Conservation (phyloP, 768 basidiomycete species). For the Mycena rosella region DNA sequence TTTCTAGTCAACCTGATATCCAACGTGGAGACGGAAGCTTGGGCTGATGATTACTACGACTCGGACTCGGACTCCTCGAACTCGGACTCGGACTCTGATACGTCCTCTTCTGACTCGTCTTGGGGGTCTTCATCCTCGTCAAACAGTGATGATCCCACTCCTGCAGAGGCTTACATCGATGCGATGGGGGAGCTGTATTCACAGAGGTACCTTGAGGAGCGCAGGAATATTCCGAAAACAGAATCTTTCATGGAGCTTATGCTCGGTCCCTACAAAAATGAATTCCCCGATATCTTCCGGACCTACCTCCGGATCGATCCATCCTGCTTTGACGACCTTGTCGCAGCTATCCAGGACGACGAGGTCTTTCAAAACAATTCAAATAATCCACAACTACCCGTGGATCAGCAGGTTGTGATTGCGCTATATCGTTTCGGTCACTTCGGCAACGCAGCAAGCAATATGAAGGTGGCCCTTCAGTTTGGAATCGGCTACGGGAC, state of each 20-base stretch:
- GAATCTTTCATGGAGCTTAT: not conserved
- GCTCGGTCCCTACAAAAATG: not conserved
- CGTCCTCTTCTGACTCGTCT: not conserved
- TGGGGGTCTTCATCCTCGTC: not conserved
- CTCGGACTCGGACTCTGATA: not conserved
- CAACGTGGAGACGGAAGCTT: not conserved
- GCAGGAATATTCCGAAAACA: no score
- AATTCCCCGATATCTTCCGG: conserved; percentile 19
- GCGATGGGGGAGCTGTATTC: not conserved
- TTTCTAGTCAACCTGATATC: not conserved
- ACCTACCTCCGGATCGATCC: conserved; percentile 41
- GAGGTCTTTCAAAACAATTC: not conserved
- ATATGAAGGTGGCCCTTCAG: conserved; percentile 20
- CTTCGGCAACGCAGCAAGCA: not conserved
- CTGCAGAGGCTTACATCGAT: not conserved
- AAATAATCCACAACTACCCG: not conserved
- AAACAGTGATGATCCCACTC: not conserved
- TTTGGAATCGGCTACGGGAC: conserved; percentile 32
- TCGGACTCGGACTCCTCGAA: not conserved
- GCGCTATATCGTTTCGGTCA: not conserved
- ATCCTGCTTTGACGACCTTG: conserved; percentile 41
- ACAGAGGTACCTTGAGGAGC: not conserved
- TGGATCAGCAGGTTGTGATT: not conserved
- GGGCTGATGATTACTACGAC: not conserved
- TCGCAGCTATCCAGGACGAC: conserved; percentile 1